phyloP scores from a whole-genome alignment of 306 rosid genomes.

The Arachis stenosperma region DNA sequence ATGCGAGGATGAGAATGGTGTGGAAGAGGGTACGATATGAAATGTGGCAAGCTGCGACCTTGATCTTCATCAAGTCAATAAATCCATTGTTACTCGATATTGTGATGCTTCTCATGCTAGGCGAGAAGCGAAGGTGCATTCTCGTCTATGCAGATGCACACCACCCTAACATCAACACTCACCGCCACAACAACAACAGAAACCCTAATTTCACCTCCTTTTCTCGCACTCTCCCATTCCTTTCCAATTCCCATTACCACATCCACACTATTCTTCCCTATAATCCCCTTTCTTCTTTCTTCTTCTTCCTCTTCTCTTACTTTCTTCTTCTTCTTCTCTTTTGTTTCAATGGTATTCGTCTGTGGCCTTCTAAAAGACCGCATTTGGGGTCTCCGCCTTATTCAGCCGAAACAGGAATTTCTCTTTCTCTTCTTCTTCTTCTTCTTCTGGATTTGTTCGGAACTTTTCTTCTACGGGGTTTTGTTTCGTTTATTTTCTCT shows the following conservation, averaged over 20 bases:
- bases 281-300: neutral
- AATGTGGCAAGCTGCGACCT: conserved; percentile 99
- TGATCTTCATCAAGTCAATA: conserved; percentile 99
- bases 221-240: conserved; percentile 43
- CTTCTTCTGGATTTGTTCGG: conserved; percentile 36
- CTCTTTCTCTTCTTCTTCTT: conserved; percentile 36
- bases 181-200: neutral
- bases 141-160: conserved; percentile 79
- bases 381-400: conserved; percentile 53
- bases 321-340: too few relatives aligned
- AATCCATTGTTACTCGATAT: conserved; percentile 99
- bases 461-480: conserved; percentile 42
- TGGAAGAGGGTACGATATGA: conserved; percentile 98
- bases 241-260: conserved; percentile 64
- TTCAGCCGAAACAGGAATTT: conserved; percentile 23
- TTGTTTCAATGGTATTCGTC: neutral
- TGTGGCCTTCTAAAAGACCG: conserved; percentile 55
- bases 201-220: neutral
- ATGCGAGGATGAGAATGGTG: conserved; percentile 96
- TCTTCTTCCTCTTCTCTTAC: too few relatives aligned
- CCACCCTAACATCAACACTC: conserved; percentile 45
- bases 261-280: conserved; percentile 44
- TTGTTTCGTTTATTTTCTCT: neutral
- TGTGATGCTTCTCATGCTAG: conserved; percentile 99
- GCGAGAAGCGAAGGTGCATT: conserved; percentile 99